Evolutionary conservation across 1,284 basidiomycete genomes (phyloP).

Genomic region (Microstroma glucosiphilum): DNA sequence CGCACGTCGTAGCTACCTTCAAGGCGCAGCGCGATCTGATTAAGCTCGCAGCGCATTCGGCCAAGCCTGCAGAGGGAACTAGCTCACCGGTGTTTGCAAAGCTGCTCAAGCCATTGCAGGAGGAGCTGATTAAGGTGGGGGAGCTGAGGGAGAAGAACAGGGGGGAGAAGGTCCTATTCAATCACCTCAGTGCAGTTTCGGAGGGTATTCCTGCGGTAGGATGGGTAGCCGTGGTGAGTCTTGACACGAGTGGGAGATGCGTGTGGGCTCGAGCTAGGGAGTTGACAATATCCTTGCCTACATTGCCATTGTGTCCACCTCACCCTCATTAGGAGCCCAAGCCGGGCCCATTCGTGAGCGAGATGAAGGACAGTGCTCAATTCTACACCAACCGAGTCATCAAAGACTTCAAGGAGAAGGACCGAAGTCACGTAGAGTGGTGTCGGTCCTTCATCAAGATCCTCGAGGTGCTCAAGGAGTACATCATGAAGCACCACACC

Average conservation of each 20-base stretch:
- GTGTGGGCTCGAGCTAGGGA: neutral
- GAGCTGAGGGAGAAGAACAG: conserved; percentile 76
- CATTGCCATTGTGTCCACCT: neutral
- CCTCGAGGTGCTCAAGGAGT: conserved; percentile 72
- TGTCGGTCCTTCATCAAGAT: conserved; percentile 66
- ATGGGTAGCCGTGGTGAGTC: conserved; percentile 67
- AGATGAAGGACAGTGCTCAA: conserved; percentile 78
- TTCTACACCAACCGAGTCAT: conserved; percentile 89
- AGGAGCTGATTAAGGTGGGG: conserved; percentile 68
- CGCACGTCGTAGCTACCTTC: conserved; percentile 66
- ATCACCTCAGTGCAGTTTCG: conserved; percentile 71
- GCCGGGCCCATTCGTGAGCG: conserved; percentile 74
- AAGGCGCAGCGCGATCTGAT: conserved; percentile 66
- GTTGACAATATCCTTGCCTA: neutral
- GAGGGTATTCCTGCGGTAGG: conserved; percentile 79
- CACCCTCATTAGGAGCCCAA: conserved; percentile 57
- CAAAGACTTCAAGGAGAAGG: conserved; percentile 80
- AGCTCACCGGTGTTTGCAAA: conserved; percentile 58
- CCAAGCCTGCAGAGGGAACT: conserved; percentile 58
- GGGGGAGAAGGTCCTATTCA: conserved; percentile 73
- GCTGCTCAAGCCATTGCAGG: conserved; percentile 67
- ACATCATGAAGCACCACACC: conserved; percentile 78
- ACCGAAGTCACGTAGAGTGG: conserved; percentile 85
- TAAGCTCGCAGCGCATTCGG: conserved; percentile 65
- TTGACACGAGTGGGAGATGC: neutral